These are phyloP conservation scores for Malus fusca DNA, from an alignment of 306 rosid species.

Conservation along the genomic window DNA sequence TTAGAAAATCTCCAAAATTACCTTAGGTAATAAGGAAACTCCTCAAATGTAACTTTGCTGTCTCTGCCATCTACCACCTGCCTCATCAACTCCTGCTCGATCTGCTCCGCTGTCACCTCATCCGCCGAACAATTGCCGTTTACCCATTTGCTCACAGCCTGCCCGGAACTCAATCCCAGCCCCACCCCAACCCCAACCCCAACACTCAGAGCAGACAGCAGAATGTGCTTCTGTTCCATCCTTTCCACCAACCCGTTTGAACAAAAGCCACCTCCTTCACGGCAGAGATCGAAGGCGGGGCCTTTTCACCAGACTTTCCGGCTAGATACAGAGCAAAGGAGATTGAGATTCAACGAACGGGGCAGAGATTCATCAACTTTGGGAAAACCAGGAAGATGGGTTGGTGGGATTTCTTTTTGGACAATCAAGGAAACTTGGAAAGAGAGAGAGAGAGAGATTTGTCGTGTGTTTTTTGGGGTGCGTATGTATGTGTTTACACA, in stretches of 20 bases:
- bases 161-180: constrained; percentile 74
- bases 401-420: constrained; percentile 15
- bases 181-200: constrained; percentile 97
- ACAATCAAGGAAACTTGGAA: background rate
- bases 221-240: constrained; percentile 92
- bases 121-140: constrained; percentile 45
- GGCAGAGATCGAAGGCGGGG: background rate
- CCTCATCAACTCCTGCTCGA: constrained; percentile 63
- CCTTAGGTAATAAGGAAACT: constrained; percentile 88
- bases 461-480: background rate
- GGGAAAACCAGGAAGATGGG: constrained; percentile 21
- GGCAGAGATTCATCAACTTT: constrained; percentile 15
- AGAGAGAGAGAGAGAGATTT: background rate
- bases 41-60: constrained; percentile 48
- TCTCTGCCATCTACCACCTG: constrained; percentile 55
- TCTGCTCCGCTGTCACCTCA: constrained; percentile 59
- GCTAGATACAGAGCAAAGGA: constrained; percentile 12
- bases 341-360: constrained; percentile 10
- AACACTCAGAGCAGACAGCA: constrained; percentile 88
- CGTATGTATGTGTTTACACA: background rate
- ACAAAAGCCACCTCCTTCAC: background rate
- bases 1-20: constrained; percentile 15
- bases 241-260: background rate
- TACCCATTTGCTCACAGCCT: constrained; percentile 74
- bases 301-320: background rate